Base-by-base conservation (phyloP, 2,329 filamentous ascomycete genomes). In the Botryosphaeria dothidea region DNA sequence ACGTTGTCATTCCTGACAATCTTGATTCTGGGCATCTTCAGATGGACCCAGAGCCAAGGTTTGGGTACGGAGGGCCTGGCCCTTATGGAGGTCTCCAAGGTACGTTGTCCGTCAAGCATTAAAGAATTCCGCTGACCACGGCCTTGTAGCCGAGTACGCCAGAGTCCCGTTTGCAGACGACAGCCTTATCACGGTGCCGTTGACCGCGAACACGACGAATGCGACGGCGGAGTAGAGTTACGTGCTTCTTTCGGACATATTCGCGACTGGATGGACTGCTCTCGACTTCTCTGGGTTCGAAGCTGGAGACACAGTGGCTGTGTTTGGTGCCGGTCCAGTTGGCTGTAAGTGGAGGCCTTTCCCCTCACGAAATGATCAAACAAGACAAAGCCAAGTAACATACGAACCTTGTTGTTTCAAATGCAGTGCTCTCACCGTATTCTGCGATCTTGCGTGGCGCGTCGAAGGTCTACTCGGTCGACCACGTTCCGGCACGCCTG, bases 181-280 rank as follows among this genome's bases (percentile, higher is more conserved):
- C 66, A 57, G 17, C 9, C 25, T 45, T 23, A 64, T 60, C 38
- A 19, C 19, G 3, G 36, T 60, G 3, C 56, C 56, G 3, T 62
- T 8, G 31, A 21, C 6, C 27, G 3, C 19, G 21, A n/a, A 58
- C 5, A 63, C 49, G 4, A 45, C 31, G 7, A 62, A n/a, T 19
- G 11, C 41, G 8, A 25, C 41, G n/a, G n/a, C 21, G 46, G 45
- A 3, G n/a, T 49, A 8, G 61, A 77, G n/a, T 51, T 74, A 72
- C 29, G 52, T 76, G 3, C 66, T 73, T 13, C n/a, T 77, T 3
- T 69, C 71, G 1, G 78, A 81, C 64, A 78, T 81, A 48, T 79
- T 79, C 66, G 67, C 74, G 11, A 80, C 78, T 1, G 78, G 71
- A 5, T 82, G 79, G 79, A 67, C 71, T 45, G 77, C 71, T 2